Evolutionary conservation across 2,329 filamentous ascomycete species (phyloP), one percentile per base, ranked within the genome.

Genomic region (Venturia oleaginea): DNA sequence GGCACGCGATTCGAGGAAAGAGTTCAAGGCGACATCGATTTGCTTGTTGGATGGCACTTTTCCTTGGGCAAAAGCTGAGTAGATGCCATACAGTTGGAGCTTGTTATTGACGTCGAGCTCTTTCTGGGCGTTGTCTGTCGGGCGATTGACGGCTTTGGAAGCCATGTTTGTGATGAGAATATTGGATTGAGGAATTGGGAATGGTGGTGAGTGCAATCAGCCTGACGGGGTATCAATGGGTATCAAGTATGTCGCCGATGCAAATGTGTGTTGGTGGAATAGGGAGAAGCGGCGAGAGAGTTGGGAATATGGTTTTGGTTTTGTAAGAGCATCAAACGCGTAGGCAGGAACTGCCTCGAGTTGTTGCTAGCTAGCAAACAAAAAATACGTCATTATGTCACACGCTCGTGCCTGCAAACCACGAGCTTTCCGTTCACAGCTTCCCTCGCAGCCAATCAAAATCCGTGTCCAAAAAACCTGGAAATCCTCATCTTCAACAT

Each of bases 1-100:
- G 10, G 85, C 80, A 73, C 84, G 86, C 69, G 89, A 92, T 40
- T 82, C 81, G 61, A 97, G 82, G 70, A 91, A 89, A 74, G 89
- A 94, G 83, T 95, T 97, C 74, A 99, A 78, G 34, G 94, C 92
- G 60, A 97, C 83, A 79, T 97, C 94, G 75, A 97, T 95, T 80
- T 97, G 92, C 71, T 93, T 90, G 77, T 97, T 97, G 71, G 92
- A 96, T 67, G 93, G 93, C 57, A 92, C 87, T 77, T 97, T 97
- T 80, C 92, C 92, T 70, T 86, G 84, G 73, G 89, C 83, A 76
- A 97, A 97, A 62, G 92, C 93, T 81, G 75, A 80, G 77, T 87
- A 84, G 76, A 97, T 97, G 72, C 93, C 94, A 72, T 95, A 99
- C 43, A 97, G 78, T 78, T 97, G 92, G 62, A 99, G 86, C 81